phyloP scores from a whole-genome alignment of 768 basidiomycete genomes.

The Hortiboletus campestris region DNA sequence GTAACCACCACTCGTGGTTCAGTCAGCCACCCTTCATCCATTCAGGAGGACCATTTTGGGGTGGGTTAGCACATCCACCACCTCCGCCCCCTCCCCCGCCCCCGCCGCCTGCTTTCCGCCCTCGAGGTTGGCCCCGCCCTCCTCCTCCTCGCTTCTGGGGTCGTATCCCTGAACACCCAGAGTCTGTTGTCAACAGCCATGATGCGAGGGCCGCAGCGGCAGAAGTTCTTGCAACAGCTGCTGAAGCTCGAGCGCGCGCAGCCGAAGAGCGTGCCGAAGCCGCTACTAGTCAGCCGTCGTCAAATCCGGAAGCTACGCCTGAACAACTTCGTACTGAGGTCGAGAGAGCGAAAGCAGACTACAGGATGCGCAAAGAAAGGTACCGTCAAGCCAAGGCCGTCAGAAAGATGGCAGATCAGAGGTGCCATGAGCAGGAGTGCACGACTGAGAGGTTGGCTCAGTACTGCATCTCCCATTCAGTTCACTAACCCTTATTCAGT shows the following conservation, averaged over 20 bases:
- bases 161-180: constrained; percentile 2
- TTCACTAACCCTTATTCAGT: constrained; percentile 4
- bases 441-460: constrained; percentile 27
- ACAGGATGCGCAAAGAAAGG: constrained; percentile 68
- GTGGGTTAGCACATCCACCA: constrained; percentile 15
- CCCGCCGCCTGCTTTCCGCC: neutral
- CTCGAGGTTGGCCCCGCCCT: constrained; percentile 26
- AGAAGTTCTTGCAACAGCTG: constrained; percentile 18
- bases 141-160: constrained; percentile 24
- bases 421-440: constrained; percentile 17
- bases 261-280: neutral
- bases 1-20: constrained; percentile 26
- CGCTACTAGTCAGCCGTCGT: neutral
- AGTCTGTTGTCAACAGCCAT: neutral
- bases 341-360: constrained; percentile 63
- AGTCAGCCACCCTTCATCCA: constrained; percentile 9
- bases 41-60: constrained; percentile 14
- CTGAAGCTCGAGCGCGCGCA: constrained; percentile 14
- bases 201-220: constrained; percentile 11
- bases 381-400: constrained; percentile 60
- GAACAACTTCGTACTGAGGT: constrained; percentile 41
- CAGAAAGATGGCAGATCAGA: constrained; percentile 40
- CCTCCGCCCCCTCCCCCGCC: constrained; percentile 18
- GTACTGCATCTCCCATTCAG: neutral
- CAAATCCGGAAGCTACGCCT: constrained; percentile 6